Evolutionary conservation across 2,329 filamentous ascomycete species (phyloP), one percentile per base, ranked within the genome.

Genomic region (Fusarium miscanthi): DNA sequence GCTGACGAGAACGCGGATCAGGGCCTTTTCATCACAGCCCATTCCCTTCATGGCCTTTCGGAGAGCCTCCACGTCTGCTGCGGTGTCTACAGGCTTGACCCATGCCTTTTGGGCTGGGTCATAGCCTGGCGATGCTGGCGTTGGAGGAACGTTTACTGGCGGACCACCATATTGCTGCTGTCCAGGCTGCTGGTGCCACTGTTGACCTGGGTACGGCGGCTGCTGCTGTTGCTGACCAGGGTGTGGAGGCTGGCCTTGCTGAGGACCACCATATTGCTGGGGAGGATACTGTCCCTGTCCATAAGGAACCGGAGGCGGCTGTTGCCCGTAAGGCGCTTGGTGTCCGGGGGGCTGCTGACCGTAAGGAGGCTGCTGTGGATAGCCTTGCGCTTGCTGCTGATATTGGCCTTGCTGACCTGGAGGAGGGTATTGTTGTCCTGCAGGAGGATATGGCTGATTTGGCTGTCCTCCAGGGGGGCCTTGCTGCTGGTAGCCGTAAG

Each of bases 41-140:
- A 80, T 78, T 12, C 79, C 80, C 64, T 80, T 80, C 81, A 82
- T 81, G 3, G 81, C 80, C 27, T 80, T 79, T 49, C 79, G 75
- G 3, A 82, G 57, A 3, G 66, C 48, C 64, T 82, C 78, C 2
- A 74, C 75, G 10, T 82, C 81, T 21, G 70, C 35, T 4, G 68
- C 23, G 8, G 80, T 81, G 37, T 82, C 76, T 16, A 81, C 74
- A n/a, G 68, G 77, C 5, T 72, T 70, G 1, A 65, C 58, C 54
- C 45, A 76, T 3, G 72, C 59, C 30, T 74, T 80, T 37, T 80
- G 79, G 2, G 73, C 64, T 2, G 52, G 40, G n/a, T 81, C 80
- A 8, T 81, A 80, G 17, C 78, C 78, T 5, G 62, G 64, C 0
- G 79, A 80, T 5, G 80, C 78, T 2, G 78, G 77, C 0, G 78